Percentiles rank a stretch among this genome's conserved stretches.
Evolutionary conservation across 108 stramenopile genomes (phyloP).

Genomic region (Stephanodiscus minutulus): DNA sequence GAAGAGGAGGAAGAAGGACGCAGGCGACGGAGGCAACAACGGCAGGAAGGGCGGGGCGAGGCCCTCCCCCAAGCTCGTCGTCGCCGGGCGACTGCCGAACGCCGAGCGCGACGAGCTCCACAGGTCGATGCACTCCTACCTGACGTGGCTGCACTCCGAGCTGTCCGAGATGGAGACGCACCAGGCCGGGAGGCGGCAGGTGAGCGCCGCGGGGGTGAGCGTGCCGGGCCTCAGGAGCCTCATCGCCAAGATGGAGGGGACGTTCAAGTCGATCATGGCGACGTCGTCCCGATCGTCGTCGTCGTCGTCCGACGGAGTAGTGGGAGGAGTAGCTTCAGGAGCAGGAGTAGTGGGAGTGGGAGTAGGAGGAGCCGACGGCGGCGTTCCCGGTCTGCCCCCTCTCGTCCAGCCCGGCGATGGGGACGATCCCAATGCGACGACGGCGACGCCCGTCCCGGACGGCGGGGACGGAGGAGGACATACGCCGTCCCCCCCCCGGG

Average conservation of each 20-base stretch:
- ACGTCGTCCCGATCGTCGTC: neutral
- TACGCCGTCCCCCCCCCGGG: neutral
- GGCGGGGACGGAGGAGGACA: neutral
- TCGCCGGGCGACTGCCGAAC: neutral
- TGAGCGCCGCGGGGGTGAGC: constrained; percentile 5
- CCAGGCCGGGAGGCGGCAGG: constrained; percentile 1
- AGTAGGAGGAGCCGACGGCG: neutral
- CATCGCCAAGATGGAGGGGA: constrained; percentile 11
- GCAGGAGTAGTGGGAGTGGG: neutral
- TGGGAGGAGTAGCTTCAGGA: neutral
- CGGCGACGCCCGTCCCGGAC: neutral
- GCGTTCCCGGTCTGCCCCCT: neutral
- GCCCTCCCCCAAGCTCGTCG: constrained; percentile 1
- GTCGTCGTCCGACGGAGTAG: neutral
- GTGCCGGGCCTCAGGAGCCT: constrained; percentile 1
- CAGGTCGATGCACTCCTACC: neutral
- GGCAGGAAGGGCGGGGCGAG: neutral
- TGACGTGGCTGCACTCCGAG: constrained; percentile 15
- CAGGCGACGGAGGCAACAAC: neutral
- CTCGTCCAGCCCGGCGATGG: neutral
- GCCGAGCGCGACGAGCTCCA: constrained; percentile 14
- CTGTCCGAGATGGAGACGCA: neutral
- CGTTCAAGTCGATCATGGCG: neutral
- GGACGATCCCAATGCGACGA: neutral
- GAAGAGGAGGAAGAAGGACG: constrained; percentile 1